Conservation (phyloP, 768 basidiomycete genomes). For the Lactifluus subvellereus region DNA sequence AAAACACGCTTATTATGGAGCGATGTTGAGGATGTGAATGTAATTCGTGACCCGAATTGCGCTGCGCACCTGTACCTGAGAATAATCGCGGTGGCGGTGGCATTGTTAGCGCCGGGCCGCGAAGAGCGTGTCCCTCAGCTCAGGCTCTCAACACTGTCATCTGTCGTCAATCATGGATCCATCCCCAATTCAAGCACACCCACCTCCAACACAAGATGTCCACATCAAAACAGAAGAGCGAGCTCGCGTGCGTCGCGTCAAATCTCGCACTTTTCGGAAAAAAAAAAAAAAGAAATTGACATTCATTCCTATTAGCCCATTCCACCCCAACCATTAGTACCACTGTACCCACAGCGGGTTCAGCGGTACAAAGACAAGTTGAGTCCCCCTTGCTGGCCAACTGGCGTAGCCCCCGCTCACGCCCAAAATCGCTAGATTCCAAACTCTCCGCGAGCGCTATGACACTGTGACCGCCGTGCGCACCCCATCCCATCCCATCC, state of each 20-base stretch:
- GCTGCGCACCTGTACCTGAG: no score
- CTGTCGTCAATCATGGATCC: neutral
- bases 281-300: neutral
- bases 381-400: neutral
- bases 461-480: constrained; percentile 18
- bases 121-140: no score
- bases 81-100: no score
- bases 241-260: constrained; percentile 9
- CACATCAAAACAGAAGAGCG: constrained; percentile 24
- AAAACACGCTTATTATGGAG: constrained; percentile 8
- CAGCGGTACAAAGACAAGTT: constrained; percentile 26
- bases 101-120: no score
- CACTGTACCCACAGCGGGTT: constrained; percentile 2
- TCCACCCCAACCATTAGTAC: neutral
- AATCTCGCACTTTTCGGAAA: neutral
- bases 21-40: no score
- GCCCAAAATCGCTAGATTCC: constrained; percentile 13
- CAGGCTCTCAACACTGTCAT: no score
- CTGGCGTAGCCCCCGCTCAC: neutral
- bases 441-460: constrained; percentile 22
- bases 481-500: neutral
- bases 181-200: neutral
- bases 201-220: constrained; percentile 7
- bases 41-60: no score
- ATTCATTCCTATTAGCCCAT: neutral